Evolutionary conservation across 192 early-diverging fungal species (phyloP).

Genomic region (Haplosporangium gracile): DNA sequence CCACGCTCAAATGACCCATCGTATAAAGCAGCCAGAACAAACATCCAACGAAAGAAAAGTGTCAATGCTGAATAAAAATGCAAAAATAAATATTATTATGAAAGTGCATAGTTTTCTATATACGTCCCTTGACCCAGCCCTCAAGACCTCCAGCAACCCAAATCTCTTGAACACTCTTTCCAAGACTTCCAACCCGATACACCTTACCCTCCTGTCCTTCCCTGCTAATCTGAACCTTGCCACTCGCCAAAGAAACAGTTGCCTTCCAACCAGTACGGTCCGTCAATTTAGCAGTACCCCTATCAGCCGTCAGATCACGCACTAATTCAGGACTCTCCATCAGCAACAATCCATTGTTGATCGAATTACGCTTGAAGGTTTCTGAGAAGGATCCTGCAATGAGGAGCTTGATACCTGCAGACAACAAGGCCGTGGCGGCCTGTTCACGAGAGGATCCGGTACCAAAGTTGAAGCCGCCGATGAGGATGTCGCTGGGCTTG

Average conservation of each 20-base stretch:
- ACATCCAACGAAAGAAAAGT: background rate
- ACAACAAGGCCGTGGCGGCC: conserved; percentile 94
- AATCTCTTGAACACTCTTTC: conserved; percentile 98
- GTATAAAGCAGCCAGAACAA: background rate
- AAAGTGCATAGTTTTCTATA: background rate
- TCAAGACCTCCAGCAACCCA: conserved; percentile 95
- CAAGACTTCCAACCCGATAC: conserved; percentile 72
- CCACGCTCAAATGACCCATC: background rate
- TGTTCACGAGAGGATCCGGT: conserved; percentile 98
- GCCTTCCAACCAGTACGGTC: conserved; percentile 83
- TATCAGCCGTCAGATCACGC: conserved; percentile 69
- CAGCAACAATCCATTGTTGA: conserved; percentile 97
- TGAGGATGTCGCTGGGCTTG: conserved; percentile 84
- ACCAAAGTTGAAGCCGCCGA: conserved; percentile 97
- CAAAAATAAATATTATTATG: conserved; percentile 1
- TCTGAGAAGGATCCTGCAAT: conserved; percentile 96
- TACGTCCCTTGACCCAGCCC: conserved; percentile 89
- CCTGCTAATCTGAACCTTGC: conserved; percentile 64
- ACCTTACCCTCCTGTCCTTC: conserved; percentile 51
- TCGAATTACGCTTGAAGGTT: conserved; percentile 98
- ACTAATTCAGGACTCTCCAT: conserved; percentile 91
- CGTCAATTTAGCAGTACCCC: conserved; percentile 69
- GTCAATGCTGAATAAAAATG: background rate
- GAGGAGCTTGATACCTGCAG: conserved; percentile 87
- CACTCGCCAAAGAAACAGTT: conserved; percentile 79